Base-by-base conservation (phyloP, 352 stramenopile genomes). In the Phytophthora citrophthora region DNA sequence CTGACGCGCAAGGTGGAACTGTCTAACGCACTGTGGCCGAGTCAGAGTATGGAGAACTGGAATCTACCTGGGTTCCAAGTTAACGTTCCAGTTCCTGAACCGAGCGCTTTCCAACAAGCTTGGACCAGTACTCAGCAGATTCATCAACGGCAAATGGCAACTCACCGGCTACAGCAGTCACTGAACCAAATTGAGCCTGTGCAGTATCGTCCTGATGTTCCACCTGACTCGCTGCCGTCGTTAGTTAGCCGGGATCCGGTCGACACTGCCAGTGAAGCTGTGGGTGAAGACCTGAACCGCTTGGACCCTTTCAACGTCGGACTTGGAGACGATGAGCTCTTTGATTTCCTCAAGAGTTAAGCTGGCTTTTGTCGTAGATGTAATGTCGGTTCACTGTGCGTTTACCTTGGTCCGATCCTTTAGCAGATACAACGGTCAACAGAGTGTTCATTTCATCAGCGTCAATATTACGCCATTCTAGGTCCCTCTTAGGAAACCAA, bases 281-380 rank as follows among this genome's bases (percentile, higher is more conserved):
- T 84, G 9, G 57, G 68, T 29, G 46, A 84, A 23, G 82, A 89
- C 34, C 48, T 81, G 27, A 78, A 83, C 45, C 76, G 66, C 13
- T 91, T 75, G 79, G 77, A 91, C 31, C 74, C 77, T 24, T 86
- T 93, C 62, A 77, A 90, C 56, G 79, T 92, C 43, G 76, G 69
- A 24, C 65, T 93, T 58, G 81, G 88, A 58, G 79, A 88, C 31
- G 80, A 91, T 44, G 82, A 93, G 29, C 68, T 94, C 13, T 94
- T 94, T 57, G 77, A 86, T 41, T 94, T 94, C 70, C 61, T 93
- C 46, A 85, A 89, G 46, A 70, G 78, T 38, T 91, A 83, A 70
- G 11, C 20, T 20, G 23, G 26, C 20, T 40, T 8, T 41, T 41
- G n/a, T 18, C 13, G n/a, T 41, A 41, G 36, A 41, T 20, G 13